phyloP scores from a whole-genome alignment of 192 early-diverging fungal genomes.

The Coemansia sp. region DNA sequence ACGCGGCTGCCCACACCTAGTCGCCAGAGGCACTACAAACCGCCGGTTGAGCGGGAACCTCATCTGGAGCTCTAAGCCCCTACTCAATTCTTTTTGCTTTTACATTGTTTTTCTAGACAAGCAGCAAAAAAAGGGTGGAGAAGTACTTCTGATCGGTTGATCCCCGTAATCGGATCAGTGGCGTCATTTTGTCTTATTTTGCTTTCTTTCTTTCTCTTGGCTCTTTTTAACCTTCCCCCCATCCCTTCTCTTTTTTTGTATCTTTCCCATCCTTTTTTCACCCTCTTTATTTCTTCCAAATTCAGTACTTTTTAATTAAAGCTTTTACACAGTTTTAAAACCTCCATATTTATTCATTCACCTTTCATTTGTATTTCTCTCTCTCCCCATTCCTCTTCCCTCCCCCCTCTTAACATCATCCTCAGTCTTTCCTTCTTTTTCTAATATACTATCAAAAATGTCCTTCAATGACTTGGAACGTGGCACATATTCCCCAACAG shows the following conservation, averaged over 20 bases:
- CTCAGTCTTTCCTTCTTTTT: neutral
- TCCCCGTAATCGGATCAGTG: too few species aligned
- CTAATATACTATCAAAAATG: slow-evolving; percentile 40
- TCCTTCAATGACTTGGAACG: slow-evolving; percentile 70
- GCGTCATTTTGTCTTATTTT: too few species aligned
- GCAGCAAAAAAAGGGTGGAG: neutral
- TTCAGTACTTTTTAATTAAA: neutral
- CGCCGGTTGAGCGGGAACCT: slow-evolving; percentile 3
- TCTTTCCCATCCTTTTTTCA: slow-evolving; percentile 5
- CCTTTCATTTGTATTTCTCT: too few species aligned
- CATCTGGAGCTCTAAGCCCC: neutral
- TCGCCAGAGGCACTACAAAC: neutral
- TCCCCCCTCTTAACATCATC: too few species aligned
- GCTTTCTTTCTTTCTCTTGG: too few species aligned
- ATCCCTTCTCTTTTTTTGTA: neutral
- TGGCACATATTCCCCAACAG: slow-evolving; percentile 30
- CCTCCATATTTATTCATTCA: too few species aligned
- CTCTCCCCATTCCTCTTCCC: too few species aligned
- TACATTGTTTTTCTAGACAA: neutral
- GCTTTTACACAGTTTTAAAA: too few species aligned
- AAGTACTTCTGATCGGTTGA: too few species aligned
- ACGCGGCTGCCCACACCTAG: neutral
- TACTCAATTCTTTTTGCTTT: too few species aligned
- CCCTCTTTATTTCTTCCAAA: neutral
- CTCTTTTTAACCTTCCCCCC: neutral